Evolutionary conservation across 2,329 filamentous ascomycete genomes (phyloP), one percentile per base, ranked within the genome.

Genomic region (Arthroderma sp.): DNA sequence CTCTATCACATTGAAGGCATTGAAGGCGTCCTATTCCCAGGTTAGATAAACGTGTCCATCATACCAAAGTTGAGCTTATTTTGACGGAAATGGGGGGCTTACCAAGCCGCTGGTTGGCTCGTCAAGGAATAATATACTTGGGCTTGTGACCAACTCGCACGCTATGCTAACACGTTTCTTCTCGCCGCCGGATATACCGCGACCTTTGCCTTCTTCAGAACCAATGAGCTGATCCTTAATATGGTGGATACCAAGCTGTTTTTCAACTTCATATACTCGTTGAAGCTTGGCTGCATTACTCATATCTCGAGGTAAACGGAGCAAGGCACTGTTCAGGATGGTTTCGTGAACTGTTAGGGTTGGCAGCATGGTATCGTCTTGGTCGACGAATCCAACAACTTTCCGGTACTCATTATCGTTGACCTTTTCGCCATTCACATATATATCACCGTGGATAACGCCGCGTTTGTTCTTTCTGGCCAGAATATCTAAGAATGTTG

Each of bases 281-380:
- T 95, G 89, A 66, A 95, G 87, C 70, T 98, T 98, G n/a, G 87
- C 84, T 0, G 81, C 76, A 57, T 82, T 81, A 61, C 86, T 86
- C 93, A 98, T 98, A 65, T 94, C 87, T 55, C 85, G 85, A 2
- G 93, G 93, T n/a, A 98, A 79, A 64, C 94, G 84, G 53, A 98
- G 81, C 17, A 97, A 76, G 25, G 93, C 93, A 66, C 91, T 97
- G 65, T 88, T 96, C 62, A 96, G 77, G 61, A 98, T 98, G 0
- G 93, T 98, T 73, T 98, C 93, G 70, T 98, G 93, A 7, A 98
- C 93, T 0, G 93, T 98, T 63, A 98, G 77, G 0, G 93, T 98
- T 0, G 93, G 86, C 44, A 98, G 79, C 84, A 98, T 91, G 4
- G 91, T 95, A 68, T 98, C 93, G 68, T 98, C 93, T 73, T 98